Evolutionary conservation across 2,329 filamentous ascomycete species (phyloP).

Genomic region (Exophiala viscosa): DNA sequence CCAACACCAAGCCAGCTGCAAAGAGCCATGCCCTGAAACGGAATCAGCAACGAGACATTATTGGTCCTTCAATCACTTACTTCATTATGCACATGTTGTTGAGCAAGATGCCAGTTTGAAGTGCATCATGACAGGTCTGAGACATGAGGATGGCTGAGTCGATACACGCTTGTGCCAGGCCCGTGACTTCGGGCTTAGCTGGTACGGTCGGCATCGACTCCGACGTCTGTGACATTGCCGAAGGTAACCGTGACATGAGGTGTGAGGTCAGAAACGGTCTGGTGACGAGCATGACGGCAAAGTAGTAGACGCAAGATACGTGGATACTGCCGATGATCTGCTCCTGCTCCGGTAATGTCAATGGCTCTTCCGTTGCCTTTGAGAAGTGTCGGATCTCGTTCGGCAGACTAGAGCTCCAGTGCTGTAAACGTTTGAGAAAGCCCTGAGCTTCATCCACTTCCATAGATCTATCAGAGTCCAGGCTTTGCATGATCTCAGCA

Average conservation of each 20-base stretch:
- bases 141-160: slow-evolving; percentile 55
- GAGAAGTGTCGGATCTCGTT: slow-evolving; percentile 26
- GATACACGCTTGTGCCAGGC: slow-evolving; percentile 52
- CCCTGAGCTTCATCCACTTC: slow-evolving; percentile 37
- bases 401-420: slow-evolving; percentile 47
- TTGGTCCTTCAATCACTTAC: slow-evolving; percentile 36
- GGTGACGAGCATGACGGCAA: slow-evolving; percentile 56
- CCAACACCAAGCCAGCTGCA: slow-evolving; percentile 55
- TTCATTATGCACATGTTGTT: slow-evolving; percentile 60
- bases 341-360: slow-evolving; percentile 29
- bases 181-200: slow-evolving; percentile 9
- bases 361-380: slow-evolving; percentile 27
- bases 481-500: slow-evolving; percentile 42
- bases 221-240: neutral
- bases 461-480: slow-evolving; percentile 41
- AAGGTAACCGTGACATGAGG: slow-evolving; percentile 34
- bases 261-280: slow-evolving; percentile 54
- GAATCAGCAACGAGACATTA: neutral
- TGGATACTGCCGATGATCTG: slow-evolving; percentile 51
- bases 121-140: slow-evolving; percentile 51
- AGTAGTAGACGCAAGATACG: slow-evolving; percentile 57
- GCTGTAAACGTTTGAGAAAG: slow-evolving; percentile 42
- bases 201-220: neutral
- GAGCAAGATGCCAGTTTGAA: slow-evolving; percentile 44
- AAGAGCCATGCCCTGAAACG: slow-evolving; percentile 50